Evolutionary conservation across 805 yeast genomes (phyloP).

Genomic region (Yarrowia divulgata): DNA sequence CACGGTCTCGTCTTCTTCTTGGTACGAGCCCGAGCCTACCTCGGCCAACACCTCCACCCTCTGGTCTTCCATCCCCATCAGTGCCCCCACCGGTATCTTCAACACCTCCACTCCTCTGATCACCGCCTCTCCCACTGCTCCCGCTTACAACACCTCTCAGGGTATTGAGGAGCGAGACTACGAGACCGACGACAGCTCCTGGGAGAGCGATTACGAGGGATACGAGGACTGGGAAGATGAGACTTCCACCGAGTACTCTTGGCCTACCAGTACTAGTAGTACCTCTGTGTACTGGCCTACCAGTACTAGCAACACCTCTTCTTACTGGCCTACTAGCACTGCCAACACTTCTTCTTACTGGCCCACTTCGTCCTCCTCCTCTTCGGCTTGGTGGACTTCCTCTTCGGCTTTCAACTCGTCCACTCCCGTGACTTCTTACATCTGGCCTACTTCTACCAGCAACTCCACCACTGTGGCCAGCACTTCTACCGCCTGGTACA

Average conservation of each 20-base stretch:
- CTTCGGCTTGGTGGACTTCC: conserved; percentile 4
- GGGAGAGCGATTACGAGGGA: conserved; percentile 1
- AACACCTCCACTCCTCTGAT: conserved; percentile 25
- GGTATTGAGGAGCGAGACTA: conserved; percentile 17
- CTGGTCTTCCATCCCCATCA: conserved; percentile 25
- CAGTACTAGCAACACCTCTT: not conserved
- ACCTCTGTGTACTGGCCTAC: not conserved
- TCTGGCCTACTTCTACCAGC: conserved; percentile 7
- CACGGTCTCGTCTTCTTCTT: not conserved
- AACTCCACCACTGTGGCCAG: conserved; percentile 3
- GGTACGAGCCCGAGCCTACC: conserved; percentile 10
- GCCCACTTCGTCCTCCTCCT: not conserved
- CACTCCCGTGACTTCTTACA: conserved; percentile 27
- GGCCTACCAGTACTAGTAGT: not conserved
- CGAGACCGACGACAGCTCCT: conserved; percentile 5
- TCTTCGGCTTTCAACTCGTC: conserved; percentile 17
- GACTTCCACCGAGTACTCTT: conserved; percentile 8
- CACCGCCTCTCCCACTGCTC: conserved; percentile 12
- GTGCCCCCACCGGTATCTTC: conserved; percentile 18
- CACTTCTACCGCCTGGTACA: conserved; percentile 4
- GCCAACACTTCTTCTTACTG: not conserved
- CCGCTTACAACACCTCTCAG: not conserved
- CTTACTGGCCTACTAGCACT: not conserved
- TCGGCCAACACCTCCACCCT: not conserved
- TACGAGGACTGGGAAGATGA: not conserved